phyloP scores from a whole-genome alignment of 2,329 filamentous ascomycete genomes.

The Clonostachys rosea region DNA sequence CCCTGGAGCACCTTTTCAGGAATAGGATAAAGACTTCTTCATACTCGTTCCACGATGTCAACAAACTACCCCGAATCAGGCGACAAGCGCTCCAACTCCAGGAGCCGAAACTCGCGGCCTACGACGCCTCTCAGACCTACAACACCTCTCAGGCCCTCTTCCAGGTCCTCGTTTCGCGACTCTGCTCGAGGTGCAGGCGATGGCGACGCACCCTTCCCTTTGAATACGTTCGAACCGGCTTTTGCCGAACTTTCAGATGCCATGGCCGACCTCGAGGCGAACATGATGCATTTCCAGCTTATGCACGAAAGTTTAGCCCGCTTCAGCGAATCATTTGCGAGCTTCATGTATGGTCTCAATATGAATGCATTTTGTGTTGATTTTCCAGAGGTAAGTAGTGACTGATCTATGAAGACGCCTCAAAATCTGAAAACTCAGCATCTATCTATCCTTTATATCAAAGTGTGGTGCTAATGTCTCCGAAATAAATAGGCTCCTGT shows the following conservation, averaged over 20 bases:
- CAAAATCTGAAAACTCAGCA: not conserved
- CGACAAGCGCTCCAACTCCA: conserved; percentile 50
- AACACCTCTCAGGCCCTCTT: conserved; percentile 86
- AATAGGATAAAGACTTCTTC: too few species aligned
- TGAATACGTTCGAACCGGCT: conserved; percentile 80
- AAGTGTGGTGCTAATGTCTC: not conserved
- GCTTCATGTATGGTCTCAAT: conserved; percentile 92
- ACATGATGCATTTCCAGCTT: conserved; percentile 94
- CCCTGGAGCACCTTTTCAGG: too few species aligned
- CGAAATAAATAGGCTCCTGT: conserved; percentile 65
- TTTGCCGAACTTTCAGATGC: conserved; percentile 92
- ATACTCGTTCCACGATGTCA: conserved; percentile 11
- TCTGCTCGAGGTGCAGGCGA: conserved; percentile 54
- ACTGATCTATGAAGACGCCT: not conserved
- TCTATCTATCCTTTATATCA: not conserved
- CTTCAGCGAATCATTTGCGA: conserved; percentile 94
- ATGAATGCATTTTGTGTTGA: conserved; percentile 99
- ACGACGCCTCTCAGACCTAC: conserved; percentile 84
- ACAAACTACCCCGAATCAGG: conserved; percentile 10
- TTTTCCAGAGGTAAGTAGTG: conserved; percentile 73
- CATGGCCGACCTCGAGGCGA: conserved; percentile 93
- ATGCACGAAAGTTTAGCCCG: conserved; percentile 93
- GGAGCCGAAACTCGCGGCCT: conserved; percentile 66
- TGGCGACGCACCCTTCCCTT: conserved; percentile 56
- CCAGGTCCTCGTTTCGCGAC: conserved; percentile 82